These are phyloP conservation scores for Fomitiporia mediterranea DNA, from an alignment of 1,284 basidiomycete species.

Conservation along the genomic window DNA sequence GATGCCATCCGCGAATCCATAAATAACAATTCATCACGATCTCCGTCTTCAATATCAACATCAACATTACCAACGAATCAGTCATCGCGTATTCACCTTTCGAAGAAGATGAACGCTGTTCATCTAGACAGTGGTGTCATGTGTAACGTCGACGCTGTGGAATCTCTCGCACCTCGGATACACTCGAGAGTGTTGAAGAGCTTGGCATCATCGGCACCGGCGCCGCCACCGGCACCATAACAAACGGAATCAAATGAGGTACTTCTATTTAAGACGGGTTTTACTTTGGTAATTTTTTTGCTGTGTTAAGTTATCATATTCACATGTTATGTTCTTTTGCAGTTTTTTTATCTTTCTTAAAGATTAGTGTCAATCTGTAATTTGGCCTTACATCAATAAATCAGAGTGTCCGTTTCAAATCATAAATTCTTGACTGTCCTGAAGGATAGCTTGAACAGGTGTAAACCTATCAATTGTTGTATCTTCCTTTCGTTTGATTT, in stretches of 20 bases:
- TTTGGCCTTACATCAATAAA: no score
- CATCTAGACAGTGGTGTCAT: slow-evolving; percentile 59
- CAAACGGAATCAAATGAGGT: neutral
- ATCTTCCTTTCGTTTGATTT: no score
- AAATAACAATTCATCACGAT: slow-evolving; percentile 18
- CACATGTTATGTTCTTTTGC: neutral
- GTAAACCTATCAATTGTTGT: no score
- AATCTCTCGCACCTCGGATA: slow-evolving; percentile 7
- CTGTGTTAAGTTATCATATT: neutral
- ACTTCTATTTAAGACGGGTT: neutral
- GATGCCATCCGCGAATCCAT: slow-evolving; percentile 31
- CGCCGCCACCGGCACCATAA: neutral
- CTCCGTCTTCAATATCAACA: neutral
- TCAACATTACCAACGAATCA: neutral
- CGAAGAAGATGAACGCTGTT: slow-evolving; percentile 40
- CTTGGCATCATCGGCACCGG: neutral
- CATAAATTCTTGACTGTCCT: no score
- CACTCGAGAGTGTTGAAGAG: slow-evolving; percentile 11
- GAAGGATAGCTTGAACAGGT: no score
- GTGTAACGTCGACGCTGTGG: slow-evolving; percentile 47
- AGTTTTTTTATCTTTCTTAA: slow-evolving; percentile 11
- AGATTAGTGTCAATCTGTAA: no score
- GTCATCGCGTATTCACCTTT: slow-evolving; percentile 31
- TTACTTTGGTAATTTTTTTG: neutral
- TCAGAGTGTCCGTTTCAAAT: no score